Percentiles rank a stretch among this genome's conserved stretches.
Evolutionary conservation across 2,329 filamentous ascomycete species (phyloP).

Genomic region (Trichothecium roseum): DNA sequence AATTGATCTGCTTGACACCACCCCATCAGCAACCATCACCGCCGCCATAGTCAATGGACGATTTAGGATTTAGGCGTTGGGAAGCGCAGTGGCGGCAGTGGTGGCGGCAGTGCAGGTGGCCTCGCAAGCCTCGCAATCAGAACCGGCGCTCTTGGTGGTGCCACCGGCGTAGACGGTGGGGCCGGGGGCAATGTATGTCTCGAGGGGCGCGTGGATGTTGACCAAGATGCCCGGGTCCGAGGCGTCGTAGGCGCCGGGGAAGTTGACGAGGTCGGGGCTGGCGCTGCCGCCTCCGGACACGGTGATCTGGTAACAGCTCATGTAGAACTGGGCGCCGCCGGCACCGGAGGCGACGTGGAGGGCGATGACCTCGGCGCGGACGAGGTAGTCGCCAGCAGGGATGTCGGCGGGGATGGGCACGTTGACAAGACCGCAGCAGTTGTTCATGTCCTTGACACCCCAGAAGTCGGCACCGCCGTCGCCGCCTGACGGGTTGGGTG

Average conservation of each 20-base stretch:
- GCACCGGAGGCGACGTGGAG: constrained; percentile 30
- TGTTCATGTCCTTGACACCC: constrained; percentile 29
- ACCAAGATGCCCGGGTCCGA: constrained; percentile 14
- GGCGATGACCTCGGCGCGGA: constrained; percentile 43
- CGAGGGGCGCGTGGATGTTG: constrained; percentile 22
- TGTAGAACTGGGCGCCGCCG: constrained; percentile 27
- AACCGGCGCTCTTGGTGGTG: constrained; percentile 27
- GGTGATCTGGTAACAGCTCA: constrained; percentile 16
- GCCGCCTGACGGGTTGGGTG: constrained; percentile 14
- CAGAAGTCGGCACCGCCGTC: constrained; percentile 35
- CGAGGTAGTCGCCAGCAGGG: constrained; percentile 39
- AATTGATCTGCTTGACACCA: too few species aligned
- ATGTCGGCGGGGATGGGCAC: constrained; percentile 34
- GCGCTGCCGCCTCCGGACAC: constrained; percentile 14
- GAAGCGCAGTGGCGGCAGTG: too few species aligned
- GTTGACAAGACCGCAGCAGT: constrained; percentile 29
- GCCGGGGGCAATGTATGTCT: constrained; percentile 30
- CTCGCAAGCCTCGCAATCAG: constrained; percentile 17
- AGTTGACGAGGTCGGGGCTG: constrained; percentile 11
- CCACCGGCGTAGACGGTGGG: constrained; percentile 30
- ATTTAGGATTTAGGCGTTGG: too few species aligned
- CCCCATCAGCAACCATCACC: too few species aligned
- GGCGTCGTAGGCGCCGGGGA: constrained; percentile 14
- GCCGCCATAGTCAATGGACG: too few species aligned
- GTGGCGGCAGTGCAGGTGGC: constrained; percentile 1